Evolutionary conservation across 1,284 basidiomycete genomes (phyloP).

Genomic region (Retiboletus flavoniger): DNA sequence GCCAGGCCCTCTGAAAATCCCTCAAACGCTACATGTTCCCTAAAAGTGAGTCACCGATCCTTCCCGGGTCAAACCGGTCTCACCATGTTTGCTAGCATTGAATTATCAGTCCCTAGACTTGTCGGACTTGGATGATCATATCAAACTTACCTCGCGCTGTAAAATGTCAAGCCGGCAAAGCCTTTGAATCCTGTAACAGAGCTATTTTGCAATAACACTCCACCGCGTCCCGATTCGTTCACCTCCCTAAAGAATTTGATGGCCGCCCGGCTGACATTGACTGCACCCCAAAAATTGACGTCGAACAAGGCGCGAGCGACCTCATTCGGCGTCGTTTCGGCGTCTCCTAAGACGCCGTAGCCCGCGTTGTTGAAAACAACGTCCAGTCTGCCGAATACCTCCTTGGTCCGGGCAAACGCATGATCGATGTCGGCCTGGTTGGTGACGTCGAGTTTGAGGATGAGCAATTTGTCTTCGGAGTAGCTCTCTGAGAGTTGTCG

Average conservation of each 20-base stretch:
- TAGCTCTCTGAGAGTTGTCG: neutral
- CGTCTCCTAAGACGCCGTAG: slow-evolving; percentile 8
- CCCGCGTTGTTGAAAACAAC: slow-evolving; percentile 21
- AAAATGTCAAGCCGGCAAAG: neutral
- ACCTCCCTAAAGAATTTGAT: slow-evolving; percentile 21
- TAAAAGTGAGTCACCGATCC: neutral
- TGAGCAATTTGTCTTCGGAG: slow-evolving; percentile 1
- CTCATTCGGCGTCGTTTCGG: slow-evolving; percentile 5
- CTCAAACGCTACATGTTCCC: slow-evolving; percentile 12
- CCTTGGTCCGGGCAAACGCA: slow-evolving; percentile 10
- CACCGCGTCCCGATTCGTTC: slow-evolving; percentile 14
- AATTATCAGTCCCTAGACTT: neutral
- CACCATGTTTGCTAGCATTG: slow-evolving; percentile 7
- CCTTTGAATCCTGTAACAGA: neutral
- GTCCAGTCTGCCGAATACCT: slow-evolving; percentile 11
- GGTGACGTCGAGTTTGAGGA: slow-evolving; percentile 9
- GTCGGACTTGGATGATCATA: neutral
- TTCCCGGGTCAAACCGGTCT: neutral
- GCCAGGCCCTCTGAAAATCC: slow-evolving; percentile 18
- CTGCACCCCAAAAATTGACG: slow-evolving; percentile 24
- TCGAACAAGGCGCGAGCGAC: slow-evolving; percentile 18
- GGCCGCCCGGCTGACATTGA: slow-evolving; percentile 12
- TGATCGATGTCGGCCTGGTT: slow-evolving; percentile 4
- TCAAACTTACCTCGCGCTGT: slow-evolving; percentile 1
- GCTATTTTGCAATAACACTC: slow-evolving; percentile 7